Evolutionary conservation across 2,329 filamentous ascomycete genomes (phyloP).

Genomic region (Beauveria sp.): DNA sequence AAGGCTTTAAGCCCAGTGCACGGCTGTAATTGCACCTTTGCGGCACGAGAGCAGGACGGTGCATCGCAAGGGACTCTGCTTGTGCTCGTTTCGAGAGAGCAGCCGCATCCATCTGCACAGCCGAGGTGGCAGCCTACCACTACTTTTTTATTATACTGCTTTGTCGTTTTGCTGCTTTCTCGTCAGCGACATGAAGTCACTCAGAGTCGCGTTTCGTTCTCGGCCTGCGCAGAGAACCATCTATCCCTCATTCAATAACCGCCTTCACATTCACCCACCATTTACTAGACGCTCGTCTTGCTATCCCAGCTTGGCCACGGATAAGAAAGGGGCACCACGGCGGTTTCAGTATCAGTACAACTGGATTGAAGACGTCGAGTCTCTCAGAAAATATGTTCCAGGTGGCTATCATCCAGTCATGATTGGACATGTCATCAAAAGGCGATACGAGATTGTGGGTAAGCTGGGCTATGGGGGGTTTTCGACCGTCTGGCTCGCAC

Average conservation of each 20-base stretch:
- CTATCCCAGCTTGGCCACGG: neutral
- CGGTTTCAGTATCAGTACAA: neutral
- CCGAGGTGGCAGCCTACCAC: too few species aligned
- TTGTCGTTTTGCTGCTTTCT: neutral
- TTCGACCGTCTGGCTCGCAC: constrained; percentile 34
- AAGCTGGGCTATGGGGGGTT: constrained; percentile 32
- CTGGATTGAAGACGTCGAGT: constrained; percentile 7
- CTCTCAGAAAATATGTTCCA: neutral
- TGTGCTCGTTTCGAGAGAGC: too few species aligned
- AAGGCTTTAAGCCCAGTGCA: too few species aligned
- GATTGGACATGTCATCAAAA: constrained; percentile 3
- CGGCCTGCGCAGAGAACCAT: neutral
- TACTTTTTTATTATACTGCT: too few species aligned
- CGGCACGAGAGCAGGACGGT: too few species aligned
- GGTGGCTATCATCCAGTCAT: constrained; percentile 5
- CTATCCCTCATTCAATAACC: neutral
- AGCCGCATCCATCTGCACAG: too few species aligned
- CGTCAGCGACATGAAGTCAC: neutral
- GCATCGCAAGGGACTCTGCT: too few species aligned
- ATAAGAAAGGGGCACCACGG: neutral
- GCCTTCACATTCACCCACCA: neutral
- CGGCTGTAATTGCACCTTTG: too few species aligned
- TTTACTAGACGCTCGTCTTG: neutral
- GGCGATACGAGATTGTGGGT: constrained; percentile 27
- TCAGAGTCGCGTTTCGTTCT: neutral